Evolutionary conservation across 371 early-diverging fungal genomes (phyloP).

Genomic region (Mortierella sp.): DNA sequence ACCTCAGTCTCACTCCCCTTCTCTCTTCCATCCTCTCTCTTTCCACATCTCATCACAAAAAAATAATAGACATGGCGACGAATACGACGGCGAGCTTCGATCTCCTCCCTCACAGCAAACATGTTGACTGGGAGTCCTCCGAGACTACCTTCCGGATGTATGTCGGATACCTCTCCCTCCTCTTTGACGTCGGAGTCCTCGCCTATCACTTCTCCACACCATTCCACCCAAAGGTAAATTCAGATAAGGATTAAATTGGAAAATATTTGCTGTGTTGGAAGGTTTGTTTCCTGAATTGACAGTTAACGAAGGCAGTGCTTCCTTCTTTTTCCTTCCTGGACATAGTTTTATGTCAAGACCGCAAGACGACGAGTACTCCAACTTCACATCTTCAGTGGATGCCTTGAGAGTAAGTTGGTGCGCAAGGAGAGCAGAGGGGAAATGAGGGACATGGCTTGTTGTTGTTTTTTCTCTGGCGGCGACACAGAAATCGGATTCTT

Average conservation of each 20-base stretch:
- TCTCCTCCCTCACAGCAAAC: slow-evolving; percentile 42
- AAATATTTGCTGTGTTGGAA: not conserved
- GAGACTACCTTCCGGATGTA: slow-evolving; percentile 48
- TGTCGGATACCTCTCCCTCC: slow-evolving; percentile 39
- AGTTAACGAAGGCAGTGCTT: not conserved
- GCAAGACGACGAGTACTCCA: slow-evolving; percentile 37
- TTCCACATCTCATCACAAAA: no score
- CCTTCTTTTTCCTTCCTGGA: not conserved
- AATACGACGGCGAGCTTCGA: not conserved
- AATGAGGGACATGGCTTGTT: not conserved
- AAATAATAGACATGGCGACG: not conserved
- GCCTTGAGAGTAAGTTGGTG: slow-evolving; percentile 47
- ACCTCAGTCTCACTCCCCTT: not conserved
- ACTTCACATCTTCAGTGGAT: slow-evolving; percentile 45
- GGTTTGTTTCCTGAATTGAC: not conserved
- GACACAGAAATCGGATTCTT: no score
- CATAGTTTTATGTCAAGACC: slow-evolving; percentile 49
- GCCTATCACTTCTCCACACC: slow-evolving; percentile 48
- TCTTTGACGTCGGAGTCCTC: slow-evolving; percentile 48
- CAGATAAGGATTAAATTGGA: not conserved
- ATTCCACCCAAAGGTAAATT: slow-evolving; percentile 49
- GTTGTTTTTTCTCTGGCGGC: not conserved
- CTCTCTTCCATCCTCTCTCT: not conserved
- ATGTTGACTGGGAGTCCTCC: slow-evolving; percentile 44
- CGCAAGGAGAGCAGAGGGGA: not conserved